phyloP scores from a whole-genome alignment of 805 yeast genomes.

The Saccharomycopsis microspora region DNA sequence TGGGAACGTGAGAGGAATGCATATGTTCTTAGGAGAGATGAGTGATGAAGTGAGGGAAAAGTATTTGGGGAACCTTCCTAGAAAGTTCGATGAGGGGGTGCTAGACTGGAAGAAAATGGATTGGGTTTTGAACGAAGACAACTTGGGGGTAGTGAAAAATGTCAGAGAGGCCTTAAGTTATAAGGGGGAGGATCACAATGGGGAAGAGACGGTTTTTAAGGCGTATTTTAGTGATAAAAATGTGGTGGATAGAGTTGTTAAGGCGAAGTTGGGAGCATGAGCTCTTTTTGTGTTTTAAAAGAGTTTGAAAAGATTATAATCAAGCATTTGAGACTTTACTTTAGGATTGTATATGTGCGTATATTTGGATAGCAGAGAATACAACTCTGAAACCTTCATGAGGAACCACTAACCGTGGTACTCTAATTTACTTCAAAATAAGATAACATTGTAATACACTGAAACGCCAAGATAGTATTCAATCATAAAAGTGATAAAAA shows the following conservation, averaged over 20 bases:
- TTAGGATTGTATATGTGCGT: not conserved
- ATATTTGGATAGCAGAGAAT: no score
- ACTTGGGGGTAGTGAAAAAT: constrained; percentile 13
- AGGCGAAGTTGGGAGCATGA: no score
- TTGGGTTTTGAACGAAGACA: constrained; percentile 10
- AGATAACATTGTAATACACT: no score
- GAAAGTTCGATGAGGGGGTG: constrained; percentile 12
- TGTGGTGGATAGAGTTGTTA: not conserved
- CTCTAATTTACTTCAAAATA: no score
- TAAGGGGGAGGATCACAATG: constrained; percentile 1
- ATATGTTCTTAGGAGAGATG: constrained; percentile 6
- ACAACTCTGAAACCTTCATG: no score
- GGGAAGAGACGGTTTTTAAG: constrained; percentile 5
- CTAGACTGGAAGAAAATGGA: constrained; percentile 13
- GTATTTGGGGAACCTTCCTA: not conserved
- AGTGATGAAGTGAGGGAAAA: not conserved
- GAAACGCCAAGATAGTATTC: no score
- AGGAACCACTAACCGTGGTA: no score
- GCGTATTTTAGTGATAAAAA: constrained; percentile 3
- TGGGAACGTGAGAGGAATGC: constrained; percentile 9
- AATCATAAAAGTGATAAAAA: no score
- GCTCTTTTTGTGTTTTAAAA: no score
- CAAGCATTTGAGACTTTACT: no score
- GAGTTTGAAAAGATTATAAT: no score
- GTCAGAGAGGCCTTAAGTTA: constrained; percentile 1